Conservation (phyloP, 805 yeast genomes). For the Schwanniomyces yamadae region DNA sequence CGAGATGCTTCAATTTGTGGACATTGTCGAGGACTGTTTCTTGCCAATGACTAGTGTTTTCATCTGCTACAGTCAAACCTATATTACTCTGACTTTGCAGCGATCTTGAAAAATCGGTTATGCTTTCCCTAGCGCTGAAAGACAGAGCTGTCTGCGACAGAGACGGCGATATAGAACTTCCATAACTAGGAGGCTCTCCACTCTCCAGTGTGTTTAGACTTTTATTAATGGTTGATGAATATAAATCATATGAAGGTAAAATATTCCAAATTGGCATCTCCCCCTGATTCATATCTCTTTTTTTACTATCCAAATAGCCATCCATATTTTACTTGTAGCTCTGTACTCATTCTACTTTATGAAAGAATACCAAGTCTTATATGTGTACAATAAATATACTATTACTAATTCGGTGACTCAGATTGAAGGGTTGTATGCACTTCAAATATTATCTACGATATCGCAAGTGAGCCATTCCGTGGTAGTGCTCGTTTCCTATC, state of each 20-base stretch:
- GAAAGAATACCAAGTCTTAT: too few species aligned
- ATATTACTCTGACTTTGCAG: background rate
- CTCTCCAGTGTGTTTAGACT: slow-evolving; percentile 10
- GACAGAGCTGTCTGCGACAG: background rate
- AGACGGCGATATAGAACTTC: slow-evolving; percentile 3
- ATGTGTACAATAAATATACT: too few species aligned
- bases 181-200: slow-evolving; percentile 22
- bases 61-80: slow-evolving; percentile 32
- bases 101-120: too few species aligned
- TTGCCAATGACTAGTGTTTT: slow-evolving; percentile 31
- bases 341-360: background rate
- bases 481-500: too few species aligned
- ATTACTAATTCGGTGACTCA: too few species aligned
- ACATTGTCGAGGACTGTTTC: slow-evolving; percentile 40
- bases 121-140: background rate
- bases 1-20: slow-evolving; percentile 30
- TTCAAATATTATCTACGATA: too few species aligned
- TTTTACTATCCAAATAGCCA: too few species aligned
- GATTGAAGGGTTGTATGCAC: too few species aligned
- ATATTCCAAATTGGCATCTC: slow-evolving; percentile 37
- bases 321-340: background rate
- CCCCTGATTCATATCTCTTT: too few species aligned
- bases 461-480: too few species aligned
- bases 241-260: slow-evolving; percentile 41
- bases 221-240: slow-evolving; percentile 17